Conservation (phyloP, 1,139 yeast genomes). For the Pichia sp. region DNA sequence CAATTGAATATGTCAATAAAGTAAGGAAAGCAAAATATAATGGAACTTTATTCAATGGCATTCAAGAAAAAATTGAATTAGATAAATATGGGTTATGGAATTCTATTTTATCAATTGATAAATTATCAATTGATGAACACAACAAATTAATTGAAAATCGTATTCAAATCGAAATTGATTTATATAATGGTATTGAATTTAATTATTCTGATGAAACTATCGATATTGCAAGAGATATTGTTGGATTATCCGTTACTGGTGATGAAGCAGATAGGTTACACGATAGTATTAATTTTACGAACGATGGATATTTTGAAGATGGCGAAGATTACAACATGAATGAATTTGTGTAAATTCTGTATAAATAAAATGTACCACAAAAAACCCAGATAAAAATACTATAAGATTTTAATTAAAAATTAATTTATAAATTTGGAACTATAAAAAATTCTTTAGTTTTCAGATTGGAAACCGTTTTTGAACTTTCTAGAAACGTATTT, state of each 20-base stretch:
- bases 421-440: background rate
- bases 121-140: conserved; percentile 1
- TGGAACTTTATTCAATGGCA: conserved; percentile 21
- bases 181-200: conserved; percentile 54
- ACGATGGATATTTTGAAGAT: conserved; percentile 27
- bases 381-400: conserved; percentile 8
- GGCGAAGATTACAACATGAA: conserved; percentile 11
- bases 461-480: conserved; percentile 93
- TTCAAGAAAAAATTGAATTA: conserved; percentile 19
- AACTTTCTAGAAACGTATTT: conserved; percentile 96
- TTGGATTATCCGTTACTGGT: conserved; percentile 63
- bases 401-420: conserved; percentile 2
- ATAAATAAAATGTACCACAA: background rate
- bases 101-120: conserved; percentile 6
- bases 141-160: conserved; percentile 29
- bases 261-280: conserved; percentile 78
- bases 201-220: conserved; percentile 59
- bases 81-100: conserved; percentile 18
- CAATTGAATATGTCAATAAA: conserved; percentile 22
- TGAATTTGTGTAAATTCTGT: background rate
- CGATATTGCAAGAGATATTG: conserved; percentile 64
- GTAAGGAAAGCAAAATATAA: conserved; percentile 18
- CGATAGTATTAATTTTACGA: conserved; percentile 47
- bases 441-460: conserved; percentile 15
- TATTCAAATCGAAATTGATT: conserved; percentile 21